phyloP scores from a whole-genome alignment of 192 early-diverging fungal species.

The Rhizophagus prolifer region DNA sequence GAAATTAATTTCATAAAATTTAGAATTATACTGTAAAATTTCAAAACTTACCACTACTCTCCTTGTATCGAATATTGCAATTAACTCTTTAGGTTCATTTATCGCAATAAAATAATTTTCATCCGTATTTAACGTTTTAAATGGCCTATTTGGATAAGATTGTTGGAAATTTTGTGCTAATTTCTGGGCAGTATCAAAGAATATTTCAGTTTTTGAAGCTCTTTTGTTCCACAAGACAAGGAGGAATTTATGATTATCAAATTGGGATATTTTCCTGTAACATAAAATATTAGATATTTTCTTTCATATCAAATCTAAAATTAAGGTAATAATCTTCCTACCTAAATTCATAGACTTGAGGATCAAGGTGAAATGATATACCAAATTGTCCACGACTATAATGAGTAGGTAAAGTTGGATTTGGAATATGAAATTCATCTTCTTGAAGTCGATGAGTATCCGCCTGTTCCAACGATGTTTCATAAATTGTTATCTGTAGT shows the following conservation, averaged over 20 bases:
- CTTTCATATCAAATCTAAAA: not conserved
- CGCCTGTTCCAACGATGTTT: not conserved
- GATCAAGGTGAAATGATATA: constrained; percentile 1
- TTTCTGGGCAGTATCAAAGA: not conserved
- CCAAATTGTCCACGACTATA: not conserved
- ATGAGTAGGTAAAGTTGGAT: not conserved
- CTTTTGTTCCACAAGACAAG: constrained; percentile 10
- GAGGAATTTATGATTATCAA: constrained; percentile 9
- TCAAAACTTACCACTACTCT: not conserved
- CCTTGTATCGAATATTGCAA: not conserved
- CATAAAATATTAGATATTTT: not conserved
- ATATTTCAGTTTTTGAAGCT: not conserved
- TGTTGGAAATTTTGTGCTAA: not conserved
- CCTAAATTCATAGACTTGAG: not conserved
- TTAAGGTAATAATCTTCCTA: not conserved
- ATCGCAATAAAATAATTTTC: constrained; percentile 14
- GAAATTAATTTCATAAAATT: not conserved
- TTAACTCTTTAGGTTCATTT: constrained; percentile 1
- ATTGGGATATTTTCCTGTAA: constrained; percentile 18
- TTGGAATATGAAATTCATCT: constrained; percentile 1
- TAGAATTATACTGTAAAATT: not conserved
- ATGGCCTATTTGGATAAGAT: not conserved
- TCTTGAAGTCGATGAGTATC: not conserved
- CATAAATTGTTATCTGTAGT: not conserved
- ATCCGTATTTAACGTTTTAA: not conserved